Conservation (phyloP, 345 rosid genomes). For the Lumnitzera littorea region DNA sequence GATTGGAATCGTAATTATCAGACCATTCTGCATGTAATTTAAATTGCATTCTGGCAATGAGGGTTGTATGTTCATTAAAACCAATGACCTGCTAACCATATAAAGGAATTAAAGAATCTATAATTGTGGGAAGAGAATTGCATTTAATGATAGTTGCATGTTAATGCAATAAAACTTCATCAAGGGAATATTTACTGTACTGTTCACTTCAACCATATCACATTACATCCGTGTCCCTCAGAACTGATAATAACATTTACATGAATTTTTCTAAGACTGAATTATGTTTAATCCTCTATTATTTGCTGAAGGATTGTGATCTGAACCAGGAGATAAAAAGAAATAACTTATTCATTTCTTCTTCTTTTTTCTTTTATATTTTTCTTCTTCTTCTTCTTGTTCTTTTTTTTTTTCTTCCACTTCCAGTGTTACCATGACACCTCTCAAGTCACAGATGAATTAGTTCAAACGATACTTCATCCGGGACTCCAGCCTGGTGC, state of each 20-base stretch:
- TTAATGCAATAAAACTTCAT: not conserved
- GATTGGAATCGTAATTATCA: too few relatives aligned
- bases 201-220: too few relatives aligned
- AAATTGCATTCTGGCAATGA: too few relatives aligned
- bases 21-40: too few relatives aligned
- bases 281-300: too few relatives aligned
- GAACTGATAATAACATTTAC: too few relatives aligned
- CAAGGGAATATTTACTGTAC: too few relatives aligned
- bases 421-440: constrained; percentile 79
- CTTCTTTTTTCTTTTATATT: constrained; percentile 1
- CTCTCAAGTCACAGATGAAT: constrained; percentile 81
- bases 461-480: constrained; percentile 65
- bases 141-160: not conserved
- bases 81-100: too few relatives aligned
- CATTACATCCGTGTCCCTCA: too few relatives aligned
- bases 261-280: too few relatives aligned
- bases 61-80: too few relatives aligned
- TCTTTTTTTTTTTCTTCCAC: constrained; percentile 6
- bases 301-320: not conserved
- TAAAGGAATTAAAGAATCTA: too few relatives aligned
- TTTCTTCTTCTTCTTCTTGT: constrained; percentile 1
- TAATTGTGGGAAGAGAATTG: not conserved
- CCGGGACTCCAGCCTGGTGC: constrained; percentile 97
- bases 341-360: not conserved
- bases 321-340: not conserved